Conservation (phyloP, 768 basidiomycete species). For the Tricholoma saponaceum region DNA sequence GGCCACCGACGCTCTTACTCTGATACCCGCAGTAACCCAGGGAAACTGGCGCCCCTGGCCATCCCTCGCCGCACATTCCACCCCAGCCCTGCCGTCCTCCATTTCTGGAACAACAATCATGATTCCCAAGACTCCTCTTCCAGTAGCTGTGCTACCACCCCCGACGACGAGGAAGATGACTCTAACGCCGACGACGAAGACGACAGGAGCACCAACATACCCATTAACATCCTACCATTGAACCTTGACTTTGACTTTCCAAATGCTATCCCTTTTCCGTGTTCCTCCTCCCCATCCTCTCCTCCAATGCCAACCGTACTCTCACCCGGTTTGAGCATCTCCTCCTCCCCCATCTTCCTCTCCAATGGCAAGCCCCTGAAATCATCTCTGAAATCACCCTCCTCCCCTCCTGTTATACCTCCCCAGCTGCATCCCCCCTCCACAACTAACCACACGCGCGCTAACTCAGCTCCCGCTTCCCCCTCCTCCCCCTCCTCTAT, state of each 20-base stretch:
- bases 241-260: background rate
- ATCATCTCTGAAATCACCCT: conserved; percentile 69
- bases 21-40: conserved; percentile 33
- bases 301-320: too few species aligned
- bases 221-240: background rate
- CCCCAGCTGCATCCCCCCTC: conserved; percentile 18
- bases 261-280: background rate
- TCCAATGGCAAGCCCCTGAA: conserved; percentile 85
- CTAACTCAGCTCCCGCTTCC: conserved; percentile 51
- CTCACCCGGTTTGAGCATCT: too few species aligned
- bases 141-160: too few species aligned
- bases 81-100: conserved; percentile 26
- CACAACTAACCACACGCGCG: conserved; percentile 22
- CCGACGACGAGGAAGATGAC: conserved; percentile 6
- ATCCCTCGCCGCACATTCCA: conserved; percentile 42
- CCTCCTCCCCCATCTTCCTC: conserved; percentile 40
- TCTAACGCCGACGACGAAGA: conserved; percentile 15
- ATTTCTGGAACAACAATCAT: conserved; percentile 32
- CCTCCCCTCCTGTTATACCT: conserved; percentile 44
- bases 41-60: conserved; percentile 16
- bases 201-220: background rate
- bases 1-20: conserved; percentile 36
- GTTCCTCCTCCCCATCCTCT: conserved; percentile 10
- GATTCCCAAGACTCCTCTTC: conserved; percentile 21
- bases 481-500: conserved; percentile 53